These are phyloP conservation scores for Erodium moschatum DNA, from an alignment of 441 rosid genomes.

Conservation along the genomic window DNA sequence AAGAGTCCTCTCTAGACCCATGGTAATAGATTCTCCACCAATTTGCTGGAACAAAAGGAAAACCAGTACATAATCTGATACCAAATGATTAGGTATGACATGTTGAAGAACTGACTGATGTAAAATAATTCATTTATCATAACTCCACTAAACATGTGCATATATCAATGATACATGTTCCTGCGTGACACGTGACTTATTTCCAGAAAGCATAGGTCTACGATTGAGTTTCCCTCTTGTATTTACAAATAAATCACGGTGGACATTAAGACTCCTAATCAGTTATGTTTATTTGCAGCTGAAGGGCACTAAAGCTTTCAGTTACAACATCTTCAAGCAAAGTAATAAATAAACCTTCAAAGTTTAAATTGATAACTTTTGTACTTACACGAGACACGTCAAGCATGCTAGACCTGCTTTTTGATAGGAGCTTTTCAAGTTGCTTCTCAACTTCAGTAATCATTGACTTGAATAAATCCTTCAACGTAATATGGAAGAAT, in stretches of 20 bases:
- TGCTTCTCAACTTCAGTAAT: slow-evolving; percentile 44
- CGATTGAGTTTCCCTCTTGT: background rate
- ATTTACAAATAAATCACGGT: background rate
- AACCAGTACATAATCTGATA: background rate
- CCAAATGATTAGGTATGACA: background rate
- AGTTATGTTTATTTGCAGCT: background rate
- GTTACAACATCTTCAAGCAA: background rate
- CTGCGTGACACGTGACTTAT: background rate
- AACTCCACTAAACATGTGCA: no score
- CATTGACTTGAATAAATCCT: slow-evolving; percentile 93
- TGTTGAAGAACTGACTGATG: background rate
- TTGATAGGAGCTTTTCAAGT: slow-evolving; percentile 40
- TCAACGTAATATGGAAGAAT: slow-evolving; percentile 16
- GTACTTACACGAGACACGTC: slow-evolving; percentile 53
- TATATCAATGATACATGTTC: no score
- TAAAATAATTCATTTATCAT: no score
- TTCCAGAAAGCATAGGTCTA: background rate
- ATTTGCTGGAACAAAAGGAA: slow-evolving; percentile 31
- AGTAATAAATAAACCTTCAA: background rate
- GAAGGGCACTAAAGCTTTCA: background rate
- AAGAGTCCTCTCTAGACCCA: slow-evolving; percentile 80
- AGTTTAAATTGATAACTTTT: background rate
- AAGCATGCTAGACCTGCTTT: slow-evolving; percentile 38
- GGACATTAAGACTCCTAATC: background rate
- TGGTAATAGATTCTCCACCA: slow-evolving; percentile 37